Conservation (phyloP, 495 filamentous ascomycete species). For the Penicillium riverlandense region DNA sequence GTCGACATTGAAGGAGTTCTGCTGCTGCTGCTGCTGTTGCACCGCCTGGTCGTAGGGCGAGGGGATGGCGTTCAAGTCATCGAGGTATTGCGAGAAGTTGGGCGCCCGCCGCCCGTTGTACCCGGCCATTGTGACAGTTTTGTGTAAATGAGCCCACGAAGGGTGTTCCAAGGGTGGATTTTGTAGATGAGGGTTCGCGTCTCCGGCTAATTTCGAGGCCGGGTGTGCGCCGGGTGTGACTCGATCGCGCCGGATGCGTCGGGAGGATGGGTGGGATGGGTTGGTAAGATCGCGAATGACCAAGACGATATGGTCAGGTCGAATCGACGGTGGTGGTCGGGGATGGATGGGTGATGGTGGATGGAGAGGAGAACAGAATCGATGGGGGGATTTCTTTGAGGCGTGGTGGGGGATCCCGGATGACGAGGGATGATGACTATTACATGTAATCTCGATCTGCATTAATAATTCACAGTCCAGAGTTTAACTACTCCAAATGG, state of each 20-base stretch:
- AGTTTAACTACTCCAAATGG: too few relatives aligned
- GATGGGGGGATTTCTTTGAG: not conserved
- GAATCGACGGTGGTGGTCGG: conserved; percentile 1
- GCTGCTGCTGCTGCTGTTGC: conserved; percentile 42
- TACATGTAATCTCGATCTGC: too few relatives aligned
- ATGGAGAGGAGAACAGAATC: conserved; percentile 2
- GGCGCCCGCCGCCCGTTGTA: conserved; percentile 66
- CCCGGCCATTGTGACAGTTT: conserved; percentile 47
- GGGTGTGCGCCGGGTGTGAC: conserved; percentile 2
- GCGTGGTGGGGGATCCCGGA: conserved; percentile 3
- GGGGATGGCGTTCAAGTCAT: conserved; percentile 74
- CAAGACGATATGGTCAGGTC: not conserved
- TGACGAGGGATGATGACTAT: conserved; percentile 15
- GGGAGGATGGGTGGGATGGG: not conserved
- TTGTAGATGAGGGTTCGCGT: not conserved
- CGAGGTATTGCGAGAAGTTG: conserved; percentile 83
- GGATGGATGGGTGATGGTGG: not conserved
- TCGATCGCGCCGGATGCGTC: conserved; percentile 16
- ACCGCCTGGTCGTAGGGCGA: conserved; percentile 58
- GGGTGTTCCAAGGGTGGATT: not conserved
- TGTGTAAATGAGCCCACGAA: too few relatives aligned
- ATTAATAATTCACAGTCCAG: too few relatives aligned
- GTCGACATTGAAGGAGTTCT: conserved; percentile 55
- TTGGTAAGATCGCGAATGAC: not conserved
- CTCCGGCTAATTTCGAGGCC: too few relatives aligned